Evolutionary conservation across 495 filamentous ascomycete genomes (phyloP).

Genomic region (Margaritispora aquatica): DNA sequence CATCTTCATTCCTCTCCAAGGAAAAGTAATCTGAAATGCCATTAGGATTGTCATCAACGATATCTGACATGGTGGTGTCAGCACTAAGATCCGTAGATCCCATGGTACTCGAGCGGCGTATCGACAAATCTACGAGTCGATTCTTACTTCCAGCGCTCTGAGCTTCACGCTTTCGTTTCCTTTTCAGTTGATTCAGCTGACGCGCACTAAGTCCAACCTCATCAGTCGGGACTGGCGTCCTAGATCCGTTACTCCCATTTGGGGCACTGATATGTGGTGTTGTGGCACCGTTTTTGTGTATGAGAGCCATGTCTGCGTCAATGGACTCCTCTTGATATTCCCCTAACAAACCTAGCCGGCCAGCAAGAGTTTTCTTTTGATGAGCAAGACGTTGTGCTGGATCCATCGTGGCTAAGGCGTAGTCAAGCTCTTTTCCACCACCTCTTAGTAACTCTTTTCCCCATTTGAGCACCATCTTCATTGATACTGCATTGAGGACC

Average conservation of each 20-base stretch:
- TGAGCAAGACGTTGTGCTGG: constrained; percentile 72
- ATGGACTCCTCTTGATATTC: constrained; percentile 59
- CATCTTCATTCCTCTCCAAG: constrained; percentile 61
- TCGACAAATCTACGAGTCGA: constrained; percentile 76
- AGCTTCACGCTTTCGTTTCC: constrained; percentile 78
- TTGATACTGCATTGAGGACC: constrained; percentile 63
- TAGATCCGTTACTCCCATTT: constrained; percentile 24
- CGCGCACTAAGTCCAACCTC: constrained; percentile 68
- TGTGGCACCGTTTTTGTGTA: constrained; percentile 21
- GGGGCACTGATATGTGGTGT: constrained; percentile 19
- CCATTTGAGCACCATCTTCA: constrained; percentile 57
- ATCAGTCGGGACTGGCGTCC: constrained; percentile 12
- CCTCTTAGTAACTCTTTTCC: constrained; percentile 79
- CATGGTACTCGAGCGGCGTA: constrained; percentile 58
- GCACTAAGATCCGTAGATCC: constrained; percentile 42
- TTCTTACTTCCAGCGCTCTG: constrained; percentile 82
- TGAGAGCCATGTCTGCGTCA: constrained; percentile 49
- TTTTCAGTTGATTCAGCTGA: constrained; percentile 88
- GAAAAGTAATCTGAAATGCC: constrained; percentile 72
- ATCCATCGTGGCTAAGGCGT: constrained; percentile 72
- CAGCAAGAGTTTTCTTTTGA: constrained; percentile 80
- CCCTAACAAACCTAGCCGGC: constrained; percentile 77
- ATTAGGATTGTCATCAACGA: constrained; percentile 50
- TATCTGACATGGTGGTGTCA: constrained; percentile 54
- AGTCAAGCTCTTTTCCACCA: constrained; percentile 77